Conservation (phyloP, 345 rosid genomes). For the Eucalyptus tenuipes region DNA sequence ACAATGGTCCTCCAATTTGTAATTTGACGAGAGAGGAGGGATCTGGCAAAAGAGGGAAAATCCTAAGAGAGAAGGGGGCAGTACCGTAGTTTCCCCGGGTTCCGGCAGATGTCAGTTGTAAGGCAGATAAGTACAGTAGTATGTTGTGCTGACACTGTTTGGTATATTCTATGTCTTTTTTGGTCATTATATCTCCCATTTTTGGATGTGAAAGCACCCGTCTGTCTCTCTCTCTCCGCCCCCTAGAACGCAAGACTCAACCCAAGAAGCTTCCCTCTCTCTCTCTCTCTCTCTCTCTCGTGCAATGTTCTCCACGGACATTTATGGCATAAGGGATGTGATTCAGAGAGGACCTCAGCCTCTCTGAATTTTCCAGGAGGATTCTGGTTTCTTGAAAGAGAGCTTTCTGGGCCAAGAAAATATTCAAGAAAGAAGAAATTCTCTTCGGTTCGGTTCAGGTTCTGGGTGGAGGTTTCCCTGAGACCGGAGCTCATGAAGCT, state of each 20-base stretch:
- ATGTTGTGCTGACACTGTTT: slow-evolving; percentile 25
- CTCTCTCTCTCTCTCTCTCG: not conserved
- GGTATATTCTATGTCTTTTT: slow-evolving; percentile 25
- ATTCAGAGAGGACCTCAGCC: slow-evolving; percentile 37
- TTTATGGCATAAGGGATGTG: slow-evolving; percentile 45
- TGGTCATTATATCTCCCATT: not conserved
- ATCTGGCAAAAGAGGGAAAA: not conserved
- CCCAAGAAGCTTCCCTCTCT: not conserved
- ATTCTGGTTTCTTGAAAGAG: not conserved
- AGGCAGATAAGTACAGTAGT: not conserved
- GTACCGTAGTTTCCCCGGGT: not conserved
- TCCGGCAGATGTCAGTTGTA: not conserved
- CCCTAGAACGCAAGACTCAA: not conserved
- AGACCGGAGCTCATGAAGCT: not conserved
- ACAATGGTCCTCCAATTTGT: not conserved
- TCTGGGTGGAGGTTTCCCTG: not conserved
- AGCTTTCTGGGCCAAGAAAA: slow-evolving; percentile 3
- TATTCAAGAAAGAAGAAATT: not conserved
- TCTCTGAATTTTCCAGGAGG: slow-evolving; percentile 30
- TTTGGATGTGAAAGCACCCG: not conserved
- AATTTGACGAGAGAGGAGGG: not conserved
- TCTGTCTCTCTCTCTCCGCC: not conserved
- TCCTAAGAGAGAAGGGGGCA: not conserved
- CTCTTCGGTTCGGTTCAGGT: not conserved
- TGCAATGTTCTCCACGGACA: slow-evolving; percentile 39